A percentile compares a stretch with the other conserved stretches of the same genome.
phyloP scores from a whole-genome alignment of 2,329 filamentous ascomycete species.

The Ophiostoma ips region DNA sequence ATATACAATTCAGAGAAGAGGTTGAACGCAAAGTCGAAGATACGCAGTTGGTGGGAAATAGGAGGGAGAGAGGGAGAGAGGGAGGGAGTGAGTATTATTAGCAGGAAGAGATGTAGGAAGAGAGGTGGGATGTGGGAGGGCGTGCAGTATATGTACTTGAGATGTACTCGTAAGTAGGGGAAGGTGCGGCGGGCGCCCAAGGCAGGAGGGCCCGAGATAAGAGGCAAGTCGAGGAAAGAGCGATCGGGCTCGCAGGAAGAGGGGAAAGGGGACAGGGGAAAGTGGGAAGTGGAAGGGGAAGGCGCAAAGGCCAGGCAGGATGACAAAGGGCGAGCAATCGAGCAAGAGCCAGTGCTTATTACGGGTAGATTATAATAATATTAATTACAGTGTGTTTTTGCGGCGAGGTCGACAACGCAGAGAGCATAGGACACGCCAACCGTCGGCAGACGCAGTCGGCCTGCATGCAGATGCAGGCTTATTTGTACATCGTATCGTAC shows the following conservation, averaged over 20 bases:
- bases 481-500: too few species aligned
- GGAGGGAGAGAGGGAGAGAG: background rate
- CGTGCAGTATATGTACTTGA: background rate
- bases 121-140: background rate
- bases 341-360: too few species aligned
- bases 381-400: background rate
- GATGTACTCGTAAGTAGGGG: background rate
- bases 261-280: too few species aligned
- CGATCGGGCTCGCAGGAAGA: background rate
- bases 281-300: background rate
- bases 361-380: too few species aligned
- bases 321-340: background rate
- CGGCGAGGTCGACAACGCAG: background rate
- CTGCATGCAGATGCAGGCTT: too few species aligned
- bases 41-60: background rate
- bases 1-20: background rate
- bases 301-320: too few species aligned
- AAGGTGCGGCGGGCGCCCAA: background rate
- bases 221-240: background rate
- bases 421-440: too few species aligned
- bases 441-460: too few species aligned
- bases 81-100: too few species aligned
- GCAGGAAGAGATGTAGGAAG: too few species aligned
- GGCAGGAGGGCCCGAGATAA: background rate
- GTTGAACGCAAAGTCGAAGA: background rate